Base-by-base conservation (phyloP, 345 rosid species). In the Camelina neglecta region DNA sequence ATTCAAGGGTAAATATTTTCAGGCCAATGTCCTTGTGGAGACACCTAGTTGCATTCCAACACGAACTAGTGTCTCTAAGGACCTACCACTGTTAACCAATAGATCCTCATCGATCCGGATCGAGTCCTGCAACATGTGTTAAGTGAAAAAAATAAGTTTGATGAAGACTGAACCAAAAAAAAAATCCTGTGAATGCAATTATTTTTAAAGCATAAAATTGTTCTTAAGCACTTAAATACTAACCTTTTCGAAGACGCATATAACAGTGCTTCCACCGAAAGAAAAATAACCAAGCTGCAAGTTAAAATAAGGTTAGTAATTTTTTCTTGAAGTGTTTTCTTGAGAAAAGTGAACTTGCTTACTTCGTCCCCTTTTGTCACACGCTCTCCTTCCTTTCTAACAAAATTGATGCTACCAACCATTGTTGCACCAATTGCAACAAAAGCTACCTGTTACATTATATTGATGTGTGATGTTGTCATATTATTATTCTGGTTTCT, bases 341-440 rank as follows among this genome's bases (percentile, higher is more conserved):
- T 41, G 59, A 48, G 50, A 49, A 55, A 41, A 2, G 59, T 1
- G 3, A 56, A 9, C 60, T 13, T 79, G 33, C 83, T 60, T 58
- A 91, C 98, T 90, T 90, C 92, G 8, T 93, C 97, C n/a, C 98
- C 97, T 75, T 93, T 78, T 44, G 50, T 88, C 35, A 84, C 86
- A 72, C 36, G 26, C 48, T 88, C 97, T 24, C 95, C 92, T 74
- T 85, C 79, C 74, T 85, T 70, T 75, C 81, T 91, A 42, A 74
- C 39, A 62, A 93, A 88, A 65, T 80, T 87, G 56, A 91, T 90
- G 79, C 97, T 88, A 67, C 98, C 97, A 55, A 94, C 98, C 98
- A 94, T 90, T 38, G 98, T 90, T 73, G 98, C 98, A 51, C 98
- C 93, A 23, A 94, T 91, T 15, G 98, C 97, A 77, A 91, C 86